Percentiles rank a stretch among this genome's conserved stretches.
These are phyloP conservation scores for Claviceps citrina DNA, from an alignment of 2,329 filamentous ascomycete species.

Conservation along the genomic window DNA sequence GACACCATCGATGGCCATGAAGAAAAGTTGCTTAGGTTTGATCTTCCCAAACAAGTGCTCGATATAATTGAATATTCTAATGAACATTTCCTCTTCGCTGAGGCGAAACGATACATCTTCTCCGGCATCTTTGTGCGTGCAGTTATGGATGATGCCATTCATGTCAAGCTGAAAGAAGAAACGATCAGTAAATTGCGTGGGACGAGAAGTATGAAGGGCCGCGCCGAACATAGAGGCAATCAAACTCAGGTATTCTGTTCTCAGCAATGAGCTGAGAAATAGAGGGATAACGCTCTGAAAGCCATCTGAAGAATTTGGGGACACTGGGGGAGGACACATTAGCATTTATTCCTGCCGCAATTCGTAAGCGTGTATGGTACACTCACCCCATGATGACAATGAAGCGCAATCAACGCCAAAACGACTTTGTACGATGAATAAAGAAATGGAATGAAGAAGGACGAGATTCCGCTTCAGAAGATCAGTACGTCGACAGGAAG, in stretches of 20 bases:
- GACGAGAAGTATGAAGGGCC: neutral
- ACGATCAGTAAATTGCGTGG: constrained; percentile 9
- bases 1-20: constrained; percentile 98
- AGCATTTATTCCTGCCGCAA: neutral
- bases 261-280: constrained; percentile 98
- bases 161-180: constrained; percentile 54
- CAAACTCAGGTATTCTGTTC: constrained; percentile 97
- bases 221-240: constrained; percentile 67
- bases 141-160: constrained; percentile 99
- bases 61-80: constrained; percentile 99
- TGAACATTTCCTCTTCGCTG: constrained; percentile 98
- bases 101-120: constrained; percentile 84
- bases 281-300: constrained; percentile 95
- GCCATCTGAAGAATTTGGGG: constrained; percentile 95
- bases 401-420: neutral
- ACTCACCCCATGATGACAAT: constrained; percentile 17
- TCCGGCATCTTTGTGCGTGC: constrained; percentile 82
- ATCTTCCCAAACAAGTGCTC: constrained; percentile 98
- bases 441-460: neutral
- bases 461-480: neutral
- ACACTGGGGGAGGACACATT: constrained; percentile 27
- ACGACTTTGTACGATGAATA: neutral
- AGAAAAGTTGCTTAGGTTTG: constrained; percentile 95
- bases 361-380: neutral
- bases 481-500: neutral